Conservation (phyloP, 176 grass and related monocot genomes). For the Avena eriantha region DNA sequence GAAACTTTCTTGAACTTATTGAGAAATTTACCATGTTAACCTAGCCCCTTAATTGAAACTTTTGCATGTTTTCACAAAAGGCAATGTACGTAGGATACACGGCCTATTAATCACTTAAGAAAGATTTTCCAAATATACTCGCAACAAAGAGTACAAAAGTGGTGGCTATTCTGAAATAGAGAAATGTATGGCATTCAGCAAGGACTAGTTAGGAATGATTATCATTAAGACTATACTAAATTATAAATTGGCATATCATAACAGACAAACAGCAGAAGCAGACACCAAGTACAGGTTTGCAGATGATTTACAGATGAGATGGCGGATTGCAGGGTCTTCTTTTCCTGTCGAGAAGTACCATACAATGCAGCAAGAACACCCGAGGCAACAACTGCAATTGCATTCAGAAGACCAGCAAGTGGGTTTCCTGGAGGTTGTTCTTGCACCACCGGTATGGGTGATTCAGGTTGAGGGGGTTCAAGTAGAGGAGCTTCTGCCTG, state of each 20-base stretch:
- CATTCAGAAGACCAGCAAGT: constrained; percentile 62
- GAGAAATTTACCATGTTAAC: background rate
- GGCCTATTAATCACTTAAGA: background rate
- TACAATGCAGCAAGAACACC: constrained; percentile 94
- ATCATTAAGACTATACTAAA: constrained; percentile 31
- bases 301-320: constrained; percentile 89
- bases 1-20: background rate
- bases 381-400: constrained; percentile 66
- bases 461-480: constrained; percentile 40
- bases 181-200: background rate
- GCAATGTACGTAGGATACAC: background rate
- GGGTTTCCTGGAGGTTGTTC: constrained; percentile 63
- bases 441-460: constrained; percentile 42
- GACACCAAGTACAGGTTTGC: constrained; percentile 47
- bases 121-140: constrained; percentile 13
- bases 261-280: constrained; percentile 24
- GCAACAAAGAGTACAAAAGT: background rate
- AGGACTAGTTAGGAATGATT: background rate
- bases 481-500: constrained; percentile 24
- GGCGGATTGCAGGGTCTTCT: constrained; percentile 66
- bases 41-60: background rate
- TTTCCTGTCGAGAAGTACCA: constrained; percentile 78
- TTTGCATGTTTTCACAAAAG: background rate
- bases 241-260: constrained; percentile 23
- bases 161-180: background rate